Conservation (phyloP, 2,329 filamentous ascomycete genomes). For the Aspergillus terreus region DNA sequence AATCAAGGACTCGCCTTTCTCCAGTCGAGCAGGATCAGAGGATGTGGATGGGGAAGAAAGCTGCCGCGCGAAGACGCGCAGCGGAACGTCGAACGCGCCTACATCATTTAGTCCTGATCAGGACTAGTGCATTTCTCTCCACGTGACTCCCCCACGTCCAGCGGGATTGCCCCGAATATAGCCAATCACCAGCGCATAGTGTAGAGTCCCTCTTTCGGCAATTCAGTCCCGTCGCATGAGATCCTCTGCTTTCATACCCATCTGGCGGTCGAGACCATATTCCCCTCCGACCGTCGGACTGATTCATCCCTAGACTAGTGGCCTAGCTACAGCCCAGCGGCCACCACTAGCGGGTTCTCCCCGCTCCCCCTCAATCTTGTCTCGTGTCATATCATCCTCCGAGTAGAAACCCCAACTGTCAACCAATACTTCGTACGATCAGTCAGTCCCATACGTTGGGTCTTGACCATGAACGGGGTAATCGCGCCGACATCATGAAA, state of each 20-base stretch:
- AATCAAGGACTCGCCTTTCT: neutral
- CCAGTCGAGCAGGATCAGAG: neutral
- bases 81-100: constrained; percentile 14
- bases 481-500: constrained; percentile 29
- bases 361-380: neutral
- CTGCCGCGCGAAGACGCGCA: constrained; percentile 13
- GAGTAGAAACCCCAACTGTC: neutral
- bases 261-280: no score
- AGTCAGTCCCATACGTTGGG: constrained; percentile 16
- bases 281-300: no score
- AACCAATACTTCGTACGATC: neutral
- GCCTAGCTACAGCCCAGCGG: no score
- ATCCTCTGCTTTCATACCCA: no score
- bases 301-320: no score
- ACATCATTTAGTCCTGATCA: constrained; percentile 16
- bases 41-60: no score
- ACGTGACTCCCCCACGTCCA: no score
- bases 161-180: no score
- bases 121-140: constrained; percentile 8
- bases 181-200: no score
- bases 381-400: neutral
- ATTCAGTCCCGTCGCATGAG: no score
- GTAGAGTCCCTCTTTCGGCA: no score
- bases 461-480: constrained; percentile 18
- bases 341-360: neutral